Conservation (phyloP, 768 basidiomycete species). For the Gymnopilus dilepis region DNA sequence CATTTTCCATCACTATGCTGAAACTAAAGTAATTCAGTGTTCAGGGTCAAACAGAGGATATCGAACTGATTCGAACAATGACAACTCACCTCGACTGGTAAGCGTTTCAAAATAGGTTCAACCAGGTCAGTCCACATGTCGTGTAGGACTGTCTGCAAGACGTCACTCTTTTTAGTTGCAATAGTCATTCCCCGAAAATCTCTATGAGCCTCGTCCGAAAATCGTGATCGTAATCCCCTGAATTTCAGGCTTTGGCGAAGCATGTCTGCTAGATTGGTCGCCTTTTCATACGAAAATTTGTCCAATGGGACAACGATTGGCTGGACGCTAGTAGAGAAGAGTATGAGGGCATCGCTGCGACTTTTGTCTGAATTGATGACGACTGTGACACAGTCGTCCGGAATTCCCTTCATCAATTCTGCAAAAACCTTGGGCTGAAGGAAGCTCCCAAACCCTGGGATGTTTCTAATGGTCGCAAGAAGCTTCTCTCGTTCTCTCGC, state of each 20-base stretch:
- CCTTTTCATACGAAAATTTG: not conserved
- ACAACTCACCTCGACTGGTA: not conserved
- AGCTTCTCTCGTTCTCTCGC: constrained; percentile 23
- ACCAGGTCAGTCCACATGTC: constrained; percentile 17
- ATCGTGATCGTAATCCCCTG: not conserved
- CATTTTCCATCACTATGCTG: not conserved
- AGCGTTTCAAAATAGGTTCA: constrained; percentile 17
- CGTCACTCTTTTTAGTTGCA: not conserved
- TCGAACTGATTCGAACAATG: no score
- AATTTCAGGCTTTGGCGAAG: not conserved
- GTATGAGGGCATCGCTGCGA: constrained; percentile 10
- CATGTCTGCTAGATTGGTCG: not conserved
- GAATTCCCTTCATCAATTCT: not conserved
- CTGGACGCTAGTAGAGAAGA: constrained; percentile 16
- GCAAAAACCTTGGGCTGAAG: not conserved
- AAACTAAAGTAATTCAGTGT: no score
- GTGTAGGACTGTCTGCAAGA: constrained; percentile 12
- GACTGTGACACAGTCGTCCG: not conserved
- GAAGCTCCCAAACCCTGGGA: constrained; percentile 27
- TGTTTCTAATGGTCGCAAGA: constrained; percentile 16
- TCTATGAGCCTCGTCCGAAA: not conserved
- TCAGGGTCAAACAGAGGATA: no score
- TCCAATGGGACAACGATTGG: not conserved
- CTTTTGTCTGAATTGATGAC: not conserved
- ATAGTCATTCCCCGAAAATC: not conserved